Evolutionary conservation across 2,329 filamentous ascomycete species (phyloP).

Genomic region (Pseudocercospora fuligena): DNA sequence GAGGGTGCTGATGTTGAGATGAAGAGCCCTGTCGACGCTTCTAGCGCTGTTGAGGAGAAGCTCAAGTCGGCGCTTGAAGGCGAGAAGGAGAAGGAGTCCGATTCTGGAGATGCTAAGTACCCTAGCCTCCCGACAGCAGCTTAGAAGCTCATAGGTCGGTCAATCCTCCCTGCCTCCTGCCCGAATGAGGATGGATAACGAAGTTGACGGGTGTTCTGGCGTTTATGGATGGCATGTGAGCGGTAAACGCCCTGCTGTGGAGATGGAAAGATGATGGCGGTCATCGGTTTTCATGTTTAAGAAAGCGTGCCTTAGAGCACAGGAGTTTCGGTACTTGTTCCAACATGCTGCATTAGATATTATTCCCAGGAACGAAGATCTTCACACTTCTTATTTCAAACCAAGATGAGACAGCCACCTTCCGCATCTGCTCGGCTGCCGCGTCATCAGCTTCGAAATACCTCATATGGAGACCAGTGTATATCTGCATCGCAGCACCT

Average conservation of each 20-base stretch:
- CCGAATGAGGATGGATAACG: conserved; percentile 15
- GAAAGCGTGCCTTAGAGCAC: background rate
- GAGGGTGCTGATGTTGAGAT: conserved; percentile 27
- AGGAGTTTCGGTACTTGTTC: conserved; percentile 11
- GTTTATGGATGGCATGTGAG: conserved; percentile 20
- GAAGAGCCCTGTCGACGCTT: conserved; percentile 23
- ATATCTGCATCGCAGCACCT: background rate
- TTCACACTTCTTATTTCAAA: conserved; percentile 36
- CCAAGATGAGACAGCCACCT: background rate
- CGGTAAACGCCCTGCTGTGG: conserved; percentile 12
- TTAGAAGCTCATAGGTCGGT: background rate
- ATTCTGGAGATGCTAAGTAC: conserved; percentile 27
- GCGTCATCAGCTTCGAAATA: background rate
- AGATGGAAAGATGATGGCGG: conserved; percentile 7
- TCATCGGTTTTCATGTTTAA: conserved; percentile 3
- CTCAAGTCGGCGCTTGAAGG: conserved; percentile 26
- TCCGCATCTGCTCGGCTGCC: background rate
- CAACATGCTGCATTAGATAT: conserved; percentile 12
- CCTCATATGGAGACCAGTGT: background rate
- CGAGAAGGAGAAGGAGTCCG: conserved; percentile 24
- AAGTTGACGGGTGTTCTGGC: conserved; percentile 21
- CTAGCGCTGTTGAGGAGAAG: conserved; percentile 34
- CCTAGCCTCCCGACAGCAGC: conserved; percentile 28
- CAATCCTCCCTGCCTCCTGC: background rate
- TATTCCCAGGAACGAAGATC: conserved; percentile 5